Evolutionary conservation across 176 grass and related monocot species (phyloP).

Genomic region (Phragmites australis): DNA sequence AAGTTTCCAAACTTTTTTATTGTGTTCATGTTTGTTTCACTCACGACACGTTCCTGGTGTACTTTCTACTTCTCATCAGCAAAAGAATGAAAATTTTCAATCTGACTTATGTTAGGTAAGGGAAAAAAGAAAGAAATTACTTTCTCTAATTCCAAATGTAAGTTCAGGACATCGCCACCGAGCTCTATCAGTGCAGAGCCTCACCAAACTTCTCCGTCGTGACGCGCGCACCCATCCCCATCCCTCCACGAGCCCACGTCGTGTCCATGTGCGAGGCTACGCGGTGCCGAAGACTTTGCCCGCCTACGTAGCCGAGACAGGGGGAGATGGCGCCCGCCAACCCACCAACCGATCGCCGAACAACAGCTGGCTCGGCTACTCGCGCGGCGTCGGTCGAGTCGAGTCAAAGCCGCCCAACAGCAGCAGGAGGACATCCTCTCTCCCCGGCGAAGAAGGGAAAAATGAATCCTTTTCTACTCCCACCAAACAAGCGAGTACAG

Average conservation of each 20-base stretch:
- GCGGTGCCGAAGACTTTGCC: not conserved
- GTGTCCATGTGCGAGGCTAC: not conserved
- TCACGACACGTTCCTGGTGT: not conserved
- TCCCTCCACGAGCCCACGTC: constrained; percentile 2
- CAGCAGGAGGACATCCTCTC: not conserved
- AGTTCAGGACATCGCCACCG: too few relatives aligned
- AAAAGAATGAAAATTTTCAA: not conserved
- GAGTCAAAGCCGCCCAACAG: not conserved
- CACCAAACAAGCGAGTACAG: too few relatives aligned
- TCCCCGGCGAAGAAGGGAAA: not conserved
- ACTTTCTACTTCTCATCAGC: not conserved
- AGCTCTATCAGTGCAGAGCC: not conserved
- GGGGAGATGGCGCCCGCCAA: not conserved
- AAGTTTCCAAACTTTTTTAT: not conserved
- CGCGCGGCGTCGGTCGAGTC: not conserved
- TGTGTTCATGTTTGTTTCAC: not conserved
- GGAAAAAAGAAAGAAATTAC: not conserved
- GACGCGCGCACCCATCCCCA: not conserved
- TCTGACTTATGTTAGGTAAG: not conserved
- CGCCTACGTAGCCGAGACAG: not conserved
- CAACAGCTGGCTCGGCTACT: not conserved
- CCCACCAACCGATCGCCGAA: not conserved
- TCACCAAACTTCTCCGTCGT: not conserved
- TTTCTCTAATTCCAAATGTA: too few relatives aligned
- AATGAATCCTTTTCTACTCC: not conserved